A percentile compares a stretch with the other conserved stretches of the same genome.
These are phyloP conservation scores for Candida loeiensis DNA, from an alignment of 805 yeast species.

Conservation along the genomic window DNA sequence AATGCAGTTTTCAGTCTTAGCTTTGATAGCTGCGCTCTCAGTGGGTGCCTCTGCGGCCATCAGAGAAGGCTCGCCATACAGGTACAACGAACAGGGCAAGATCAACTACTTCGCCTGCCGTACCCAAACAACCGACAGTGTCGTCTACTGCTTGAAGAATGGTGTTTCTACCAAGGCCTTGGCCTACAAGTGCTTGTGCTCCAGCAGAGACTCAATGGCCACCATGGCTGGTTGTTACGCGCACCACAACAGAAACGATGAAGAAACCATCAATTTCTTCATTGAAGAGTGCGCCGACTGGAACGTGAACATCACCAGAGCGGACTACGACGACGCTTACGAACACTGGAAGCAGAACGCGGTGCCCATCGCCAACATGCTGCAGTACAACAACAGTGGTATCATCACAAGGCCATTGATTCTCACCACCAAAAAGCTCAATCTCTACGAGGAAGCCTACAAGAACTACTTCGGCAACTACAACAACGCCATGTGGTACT, in stretches of 20 bases:
- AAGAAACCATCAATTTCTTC: conserved; percentile 4
- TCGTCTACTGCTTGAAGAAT: too few species aligned
- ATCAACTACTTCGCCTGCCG: conserved; percentile 4
- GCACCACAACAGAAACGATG: not conserved
- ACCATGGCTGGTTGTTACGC: conserved; percentile 5
- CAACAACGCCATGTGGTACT: conserved; percentile 24
- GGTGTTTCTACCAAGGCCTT: too few species aligned
- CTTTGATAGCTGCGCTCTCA: not conserved
- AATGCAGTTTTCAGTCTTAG: not conserved
- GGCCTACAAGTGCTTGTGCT: conserved; percentile 2
- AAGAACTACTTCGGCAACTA: conserved; percentile 21
- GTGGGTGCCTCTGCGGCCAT: not conserved
- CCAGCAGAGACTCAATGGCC: conserved; percentile 5
- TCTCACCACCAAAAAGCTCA: not conserved
- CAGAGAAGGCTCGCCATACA: not conserved
- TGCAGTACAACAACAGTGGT: conserved; percentile 4
- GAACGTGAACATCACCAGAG: not conserved
- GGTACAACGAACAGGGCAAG: not conserved
- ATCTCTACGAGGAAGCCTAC: conserved; percentile 11
- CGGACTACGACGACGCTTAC: not conserved
- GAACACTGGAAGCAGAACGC: not conserved
- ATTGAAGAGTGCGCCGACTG: not conserved
- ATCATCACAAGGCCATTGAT: conserved; percentile 5
- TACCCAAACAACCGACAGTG: not conserved
- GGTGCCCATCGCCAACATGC: not conserved